Evolutionary conservation across 768 basidiomycete genomes (phyloP).

Genomic region (Mycena galopus): DNA sequence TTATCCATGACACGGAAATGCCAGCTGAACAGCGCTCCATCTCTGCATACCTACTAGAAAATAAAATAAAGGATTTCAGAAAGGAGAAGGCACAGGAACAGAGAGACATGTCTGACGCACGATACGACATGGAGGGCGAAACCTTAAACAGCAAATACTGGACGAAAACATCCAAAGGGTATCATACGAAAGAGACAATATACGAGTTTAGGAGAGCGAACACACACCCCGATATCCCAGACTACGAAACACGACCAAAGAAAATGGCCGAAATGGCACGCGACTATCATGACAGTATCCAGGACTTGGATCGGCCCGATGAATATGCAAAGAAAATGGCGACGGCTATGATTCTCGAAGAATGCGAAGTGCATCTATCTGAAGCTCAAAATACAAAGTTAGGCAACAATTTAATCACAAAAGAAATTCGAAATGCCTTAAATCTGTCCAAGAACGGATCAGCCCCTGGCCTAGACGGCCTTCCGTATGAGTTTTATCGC

Average conservation of each 20-base stretch:
- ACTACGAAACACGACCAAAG: background rate
- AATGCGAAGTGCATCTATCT: background rate
- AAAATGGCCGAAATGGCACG: constrained; percentile 10
- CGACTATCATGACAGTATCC: background rate
- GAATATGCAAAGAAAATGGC: background rate
- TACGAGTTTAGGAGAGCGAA: background rate
- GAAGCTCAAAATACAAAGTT: too few relatives aligned
- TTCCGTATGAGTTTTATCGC: too few relatives aligned
- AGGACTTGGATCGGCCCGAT: background rate
- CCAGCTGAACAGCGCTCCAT: background rate
- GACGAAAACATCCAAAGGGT: background rate
- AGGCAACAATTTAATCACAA: too few relatives aligned
- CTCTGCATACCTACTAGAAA: background rate
- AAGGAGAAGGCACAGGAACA: background rate
- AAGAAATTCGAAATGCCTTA: too few relatives aligned
- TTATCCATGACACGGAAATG: background rate
- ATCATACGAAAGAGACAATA: background rate
- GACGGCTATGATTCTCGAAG: background rate
- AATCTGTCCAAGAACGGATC: too few relatives aligned
- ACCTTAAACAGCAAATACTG: background rate
- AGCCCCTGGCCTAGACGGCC: too few relatives aligned
- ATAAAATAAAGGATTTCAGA: background rate
- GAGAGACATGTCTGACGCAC: background rate
- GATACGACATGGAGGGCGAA: background rate
- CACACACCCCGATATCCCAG: background rate